Evolutionary conservation across 768 basidiomycete genomes (phyloP).

Genomic region (Naganishia vishniacii): DNA sequence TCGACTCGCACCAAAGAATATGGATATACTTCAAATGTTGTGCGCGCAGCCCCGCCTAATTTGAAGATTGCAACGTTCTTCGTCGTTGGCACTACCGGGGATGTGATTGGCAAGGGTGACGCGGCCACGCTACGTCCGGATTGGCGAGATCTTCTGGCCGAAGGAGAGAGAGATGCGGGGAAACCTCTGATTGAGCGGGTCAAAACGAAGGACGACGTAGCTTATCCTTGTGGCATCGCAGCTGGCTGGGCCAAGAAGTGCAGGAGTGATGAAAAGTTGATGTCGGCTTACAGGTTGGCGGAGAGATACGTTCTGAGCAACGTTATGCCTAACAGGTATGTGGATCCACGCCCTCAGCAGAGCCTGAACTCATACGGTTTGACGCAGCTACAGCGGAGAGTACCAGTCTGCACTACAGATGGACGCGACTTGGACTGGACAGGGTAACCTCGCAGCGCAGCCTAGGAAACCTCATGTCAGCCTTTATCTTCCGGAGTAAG

Average conservation of each 20-base stretch:
- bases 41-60: background rate
- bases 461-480: slow-evolving; percentile 3
- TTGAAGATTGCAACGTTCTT: background rate
- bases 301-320: slow-evolving; percentile 22
- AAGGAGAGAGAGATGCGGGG: background rate
- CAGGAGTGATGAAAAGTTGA: background rate
- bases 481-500: slow-evolving; percentile 26
- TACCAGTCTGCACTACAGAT: slow-evolving; percentile 21
- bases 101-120: slow-evolving; percentile 11
- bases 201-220: slow-evolving; percentile 13
- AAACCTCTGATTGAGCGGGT: background rate
- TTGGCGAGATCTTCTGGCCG: slow-evolving; percentile 2
- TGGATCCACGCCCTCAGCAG: background rate
- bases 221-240: slow-evolving; percentile 17
- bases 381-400: slow-evolving; percentile 14
- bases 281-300: slow-evolving; percentile 5
- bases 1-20: background rate
- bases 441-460: background rate
- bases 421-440: slow-evolving; percentile 20
- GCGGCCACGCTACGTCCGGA: background rate
- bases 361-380: background rate
- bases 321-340: slow-evolving; percentile 23
- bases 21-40: background rate
- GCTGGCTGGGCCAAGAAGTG: background rate
- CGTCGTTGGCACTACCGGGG: slow-evolving; percentile 8